Evolutionary conservation across 2,329 filamentous ascomycete genomes (phyloP), one percentile per base, ranked within the genome.

Genomic region (Ophiostoma tasmaniense): DNA sequence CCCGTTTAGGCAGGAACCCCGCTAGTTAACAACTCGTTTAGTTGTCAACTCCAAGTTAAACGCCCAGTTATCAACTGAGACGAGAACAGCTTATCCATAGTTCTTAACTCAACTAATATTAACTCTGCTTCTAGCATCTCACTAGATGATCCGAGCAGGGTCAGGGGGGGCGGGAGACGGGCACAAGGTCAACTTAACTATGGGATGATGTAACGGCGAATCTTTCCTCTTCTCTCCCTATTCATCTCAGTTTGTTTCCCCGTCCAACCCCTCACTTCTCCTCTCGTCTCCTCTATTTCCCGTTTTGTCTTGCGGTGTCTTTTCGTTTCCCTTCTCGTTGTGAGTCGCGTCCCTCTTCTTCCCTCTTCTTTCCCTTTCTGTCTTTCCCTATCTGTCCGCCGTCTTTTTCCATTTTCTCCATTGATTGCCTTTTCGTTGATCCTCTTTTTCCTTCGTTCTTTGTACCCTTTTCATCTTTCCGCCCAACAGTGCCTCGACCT

Each of bases 61-160:
- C 33, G 42, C 17, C 42, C 1, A 55, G 50, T 55, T 55, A 13
- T 17, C 25, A 61, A 61, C n/a, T 33, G 5, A 33, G 5, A 28
- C 11, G n/a, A n/a, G n/a, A 45, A 45, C 42, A 20, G 42, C 3
- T 45, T 45, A n/a, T 20, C 42, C 42, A 45, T 45, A 45, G 42
- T 45, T 39, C 35, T 68, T 37, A 14, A 22, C n/a, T 20, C 39
- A 14, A 37, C 37, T 45, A 17, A 28, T 62, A 55, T 55, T 55
- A 28, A 55, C 50, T 28, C 50, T 11, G 22, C 50, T 55, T 55
- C 50, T 55, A 55, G 50, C n/a, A 55, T 25, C 22, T 61, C 14
- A 30, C 59, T n/a, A 35, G 59, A 62, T 62, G 59, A 62, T 62
- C 55, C 22, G 59, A 62, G 59, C 59, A 62, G 59, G 59, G 59